Evolutionary conservation across 176 grass and related monocot genomes (phyloP).

Genomic region (Eremochloa ophiuroides): DNA sequence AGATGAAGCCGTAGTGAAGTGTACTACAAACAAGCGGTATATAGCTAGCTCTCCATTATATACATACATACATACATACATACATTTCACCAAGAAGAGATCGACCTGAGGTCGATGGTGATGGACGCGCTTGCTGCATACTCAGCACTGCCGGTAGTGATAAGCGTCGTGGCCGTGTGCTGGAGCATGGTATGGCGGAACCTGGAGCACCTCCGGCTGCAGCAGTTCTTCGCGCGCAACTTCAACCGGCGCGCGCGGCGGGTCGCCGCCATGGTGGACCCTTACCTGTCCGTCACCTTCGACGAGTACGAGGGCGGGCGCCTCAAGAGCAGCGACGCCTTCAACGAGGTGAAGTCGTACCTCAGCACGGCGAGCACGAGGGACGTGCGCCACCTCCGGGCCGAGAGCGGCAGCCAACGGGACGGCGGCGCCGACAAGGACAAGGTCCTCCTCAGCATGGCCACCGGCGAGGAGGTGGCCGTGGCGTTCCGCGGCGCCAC

Average conservation of each 20-base stretch:
- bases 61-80: no score
- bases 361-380: neutral
- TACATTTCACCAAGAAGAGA: no score
- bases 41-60: no score
- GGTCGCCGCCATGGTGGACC: conserved; percentile 4
- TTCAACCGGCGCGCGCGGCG: conserved; percentile 1
- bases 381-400: neutral
- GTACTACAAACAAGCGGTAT: no score
- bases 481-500: neutral
- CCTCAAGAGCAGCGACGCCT: conserved; percentile 27
- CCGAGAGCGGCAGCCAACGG: neutral
- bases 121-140: no score
- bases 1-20: no score
- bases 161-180: neutral
- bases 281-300: neutral
- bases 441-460: conserved; percentile 22
- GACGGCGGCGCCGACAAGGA: neutral
- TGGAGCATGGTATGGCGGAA: conserved; percentile 9
- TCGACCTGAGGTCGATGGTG: no score
- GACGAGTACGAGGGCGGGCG: conserved; percentile 28
- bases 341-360: conserved; percentile 26
- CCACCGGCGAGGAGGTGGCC: conserved; percentile 29
- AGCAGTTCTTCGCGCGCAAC: conserved; percentile 10
- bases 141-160: no score
- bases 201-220: conserved; percentile 9